These are phyloP conservation scores for Lichenothelia convexa DNA, from an alignment of 495 filamentous ascomycete species.

Conservation along the genomic window DNA sequence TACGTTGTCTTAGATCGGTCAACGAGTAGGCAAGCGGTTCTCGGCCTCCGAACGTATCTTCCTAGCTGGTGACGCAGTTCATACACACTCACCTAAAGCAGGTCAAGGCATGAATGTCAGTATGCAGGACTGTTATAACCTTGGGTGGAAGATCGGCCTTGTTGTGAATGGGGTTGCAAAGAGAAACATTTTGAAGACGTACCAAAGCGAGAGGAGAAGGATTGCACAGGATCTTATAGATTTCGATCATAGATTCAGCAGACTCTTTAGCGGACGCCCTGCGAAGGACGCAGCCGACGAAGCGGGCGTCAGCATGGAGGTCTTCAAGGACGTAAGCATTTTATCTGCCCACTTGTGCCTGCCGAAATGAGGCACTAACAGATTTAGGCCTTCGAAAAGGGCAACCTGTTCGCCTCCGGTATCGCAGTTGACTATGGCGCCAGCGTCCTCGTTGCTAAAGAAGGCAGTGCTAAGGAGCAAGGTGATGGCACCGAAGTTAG, in stretches of 20 bases:
- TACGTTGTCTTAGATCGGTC: slow-evolving; percentile 36
- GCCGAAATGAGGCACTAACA: no score
- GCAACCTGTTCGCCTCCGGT: slow-evolving; percentile 16
- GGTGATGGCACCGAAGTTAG: slow-evolving; percentile 26
- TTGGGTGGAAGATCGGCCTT: slow-evolving; percentile 69
- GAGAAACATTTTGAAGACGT: slow-evolving; percentile 45
- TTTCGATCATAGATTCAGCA: slow-evolving; percentile 42
- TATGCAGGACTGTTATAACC: slow-evolving; percentile 64
- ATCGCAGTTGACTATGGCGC: slow-evolving; percentile 18
- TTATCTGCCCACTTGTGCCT: no score
- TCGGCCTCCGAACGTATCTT: slow-evolving; percentile 52
- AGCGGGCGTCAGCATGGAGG: slow-evolving; percentile 28
- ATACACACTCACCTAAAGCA: slow-evolving; percentile 69
- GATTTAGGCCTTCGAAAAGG: slow-evolving; percentile 18
- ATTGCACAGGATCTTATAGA: slow-evolving; percentile 53
- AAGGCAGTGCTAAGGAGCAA: slow-evolving; percentile 16
- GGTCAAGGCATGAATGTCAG: slow-evolving; percentile 78
- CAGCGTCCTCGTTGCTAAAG: slow-evolving; percentile 17
- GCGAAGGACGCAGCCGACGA: slow-evolving; percentile 42
- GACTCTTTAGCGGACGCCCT: slow-evolving; percentile 17
- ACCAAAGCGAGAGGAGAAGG: slow-evolving; percentile 48
- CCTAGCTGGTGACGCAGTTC: slow-evolving; percentile 63
- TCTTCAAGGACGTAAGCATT: slow-evolving; percentile 36
- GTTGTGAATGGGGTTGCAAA: slow-evolving; percentile 44
- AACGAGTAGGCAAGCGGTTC: slow-evolving; percentile 51